These are phyloP conservation scores for Leccinellum luteum DNA, from an alignment of 768 basidiomycete genomes.

Conservation along the genomic window DNA sequence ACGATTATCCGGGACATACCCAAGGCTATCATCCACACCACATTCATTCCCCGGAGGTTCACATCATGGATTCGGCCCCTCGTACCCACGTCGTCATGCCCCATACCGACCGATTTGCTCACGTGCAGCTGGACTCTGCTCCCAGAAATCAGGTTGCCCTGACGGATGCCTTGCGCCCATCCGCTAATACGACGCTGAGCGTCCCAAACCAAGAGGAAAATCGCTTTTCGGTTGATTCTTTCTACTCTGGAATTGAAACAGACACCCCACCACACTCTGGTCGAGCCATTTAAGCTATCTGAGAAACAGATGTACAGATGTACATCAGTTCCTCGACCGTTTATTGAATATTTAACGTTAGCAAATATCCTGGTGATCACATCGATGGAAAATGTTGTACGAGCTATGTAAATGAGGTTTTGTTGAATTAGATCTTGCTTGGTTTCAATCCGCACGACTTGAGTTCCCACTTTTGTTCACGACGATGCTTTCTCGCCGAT, in stretches of 20 bases:
- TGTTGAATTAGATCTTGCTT: neutral
- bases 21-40: constrained; percentile 20
- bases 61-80: constrained; percentile 13
- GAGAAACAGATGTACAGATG: neutral
- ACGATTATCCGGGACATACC: constrained; percentile 1
- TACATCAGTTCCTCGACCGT: neutral
- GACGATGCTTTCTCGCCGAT: constrained; percentile 7
- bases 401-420: constrained; percentile 1
- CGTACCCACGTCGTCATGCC: constrained; percentile 6
- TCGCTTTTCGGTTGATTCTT: constrained; percentile 30
- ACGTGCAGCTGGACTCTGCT: constrained; percentile 9
- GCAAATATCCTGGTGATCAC: constrained; percentile 1
- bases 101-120: constrained; percentile 13
- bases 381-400: constrained; percentile 4
- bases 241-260: constrained; percentile 21
- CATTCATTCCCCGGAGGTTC: constrained; percentile 22
- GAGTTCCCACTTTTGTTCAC: neutral
- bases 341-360: constrained; percentile 25
- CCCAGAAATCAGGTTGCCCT: neutral
- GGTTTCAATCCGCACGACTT: neutral
- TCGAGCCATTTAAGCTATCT: constrained; percentile 16
- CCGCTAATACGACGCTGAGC: constrained; percentile 1
- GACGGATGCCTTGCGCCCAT: constrained; percentile 16
- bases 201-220: constrained; percentile 8
- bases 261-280: constrained; percentile 12